Percentiles rank a stretch among this genome's conserved stretches.
Evolutionary conservation across 208 protist species (phyloP).

Genomic region (Acanthamoeba healyi): DNA sequence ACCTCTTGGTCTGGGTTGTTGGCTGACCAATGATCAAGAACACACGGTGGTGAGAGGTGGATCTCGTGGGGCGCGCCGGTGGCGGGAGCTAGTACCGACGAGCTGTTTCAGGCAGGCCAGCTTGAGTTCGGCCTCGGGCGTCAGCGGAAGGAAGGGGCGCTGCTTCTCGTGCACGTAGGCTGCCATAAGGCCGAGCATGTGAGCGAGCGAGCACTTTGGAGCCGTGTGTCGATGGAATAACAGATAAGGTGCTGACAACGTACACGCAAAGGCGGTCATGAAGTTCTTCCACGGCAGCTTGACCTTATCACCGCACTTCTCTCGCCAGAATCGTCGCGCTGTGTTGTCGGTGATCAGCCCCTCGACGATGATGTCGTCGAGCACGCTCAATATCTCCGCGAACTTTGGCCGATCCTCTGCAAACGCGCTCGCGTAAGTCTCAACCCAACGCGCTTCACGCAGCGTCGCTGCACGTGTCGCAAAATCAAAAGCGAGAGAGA

Average conservation of each 20-base stretch:
- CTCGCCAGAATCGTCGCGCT: slow-evolving; percentile 18
- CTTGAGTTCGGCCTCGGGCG: not conserved
- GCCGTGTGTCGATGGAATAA: no score
- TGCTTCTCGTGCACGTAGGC: slow-evolving; percentile 38
- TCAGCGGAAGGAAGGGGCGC: not conserved
- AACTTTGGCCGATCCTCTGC: slow-evolving; percentile 33
- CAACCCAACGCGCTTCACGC: not conserved
- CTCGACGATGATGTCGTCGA: slow-evolving; percentile 42
- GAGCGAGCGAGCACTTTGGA: no score
- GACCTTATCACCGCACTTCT: slow-evolving; percentile 1
- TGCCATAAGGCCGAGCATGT: no score
- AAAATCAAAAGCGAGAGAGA: not conserved
- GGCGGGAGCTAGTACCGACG: not conserved
- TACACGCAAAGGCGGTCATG: slow-evolving; percentile 6
- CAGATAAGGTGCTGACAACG: not conserved
- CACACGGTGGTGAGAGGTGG: no score
- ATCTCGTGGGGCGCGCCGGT: not conserved
- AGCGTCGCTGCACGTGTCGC: not conserved
- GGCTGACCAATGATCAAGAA: no score
- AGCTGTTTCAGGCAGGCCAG: slow-evolving; percentile 55
- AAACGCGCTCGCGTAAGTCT: not conserved
- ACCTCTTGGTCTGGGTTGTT: slow-evolving; percentile 67
- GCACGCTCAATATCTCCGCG: not conserved
- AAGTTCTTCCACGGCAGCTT: slow-evolving; percentile 63
- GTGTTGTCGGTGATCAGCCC: slow-evolving; percentile 32